A percentile compares a stretch with the other conserved stretches of the same genome.
Conservation (phyloP, 2,329 filamentous ascomycete species). For the Fusarium succisae region DNA sequence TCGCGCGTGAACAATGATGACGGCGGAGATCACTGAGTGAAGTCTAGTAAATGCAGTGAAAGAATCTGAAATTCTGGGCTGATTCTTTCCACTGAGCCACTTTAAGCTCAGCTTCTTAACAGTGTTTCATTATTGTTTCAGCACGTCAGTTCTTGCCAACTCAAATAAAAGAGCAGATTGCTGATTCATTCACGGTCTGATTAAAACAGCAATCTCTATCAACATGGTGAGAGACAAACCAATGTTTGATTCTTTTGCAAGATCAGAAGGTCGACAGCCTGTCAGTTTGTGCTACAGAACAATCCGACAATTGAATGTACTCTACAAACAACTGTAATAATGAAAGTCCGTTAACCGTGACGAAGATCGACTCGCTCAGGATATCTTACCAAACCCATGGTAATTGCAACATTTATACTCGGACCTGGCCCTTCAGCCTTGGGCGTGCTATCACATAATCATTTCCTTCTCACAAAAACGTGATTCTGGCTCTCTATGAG, state of each 20-base stretch:
- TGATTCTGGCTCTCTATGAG: rapidly evolving
- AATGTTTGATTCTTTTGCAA: too few relatives aligned
- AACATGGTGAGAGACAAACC: rapidly evolving
- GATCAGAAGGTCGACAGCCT: rapidly evolving
- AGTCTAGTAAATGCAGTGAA: rapidly evolving
- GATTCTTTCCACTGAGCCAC: rapidly evolving
- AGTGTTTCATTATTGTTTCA: neutral
- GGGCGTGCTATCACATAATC: rapidly evolving
- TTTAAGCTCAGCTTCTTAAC: rapidly evolving
- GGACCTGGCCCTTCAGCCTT: rapidly evolving
- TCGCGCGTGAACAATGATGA: neutral
- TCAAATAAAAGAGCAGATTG: too few relatives aligned
- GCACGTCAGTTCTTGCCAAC: neutral
- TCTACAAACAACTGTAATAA: too few relatives aligned
- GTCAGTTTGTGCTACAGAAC: too few relatives aligned
- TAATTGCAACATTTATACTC: too few relatives aligned
- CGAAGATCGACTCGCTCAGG: too few relatives aligned
- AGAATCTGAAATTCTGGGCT: too few relatives aligned
- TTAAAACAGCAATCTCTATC: rapidly evolving
- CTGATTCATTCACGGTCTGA: too few relatives aligned
- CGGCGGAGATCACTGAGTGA: rapidly evolving
- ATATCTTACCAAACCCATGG: rapidly evolving
- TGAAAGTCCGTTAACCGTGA: too few relatives aligned
- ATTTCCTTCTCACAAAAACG: rapidly evolving
- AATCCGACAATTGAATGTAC: rapidly evolving